A percentile compares a stretch with the other conserved stretches of the same genome.
phyloP scores from a whole-genome alignment of 2,329 filamentous ascomycete species.

The Ophiostoma piceae region DNA sequence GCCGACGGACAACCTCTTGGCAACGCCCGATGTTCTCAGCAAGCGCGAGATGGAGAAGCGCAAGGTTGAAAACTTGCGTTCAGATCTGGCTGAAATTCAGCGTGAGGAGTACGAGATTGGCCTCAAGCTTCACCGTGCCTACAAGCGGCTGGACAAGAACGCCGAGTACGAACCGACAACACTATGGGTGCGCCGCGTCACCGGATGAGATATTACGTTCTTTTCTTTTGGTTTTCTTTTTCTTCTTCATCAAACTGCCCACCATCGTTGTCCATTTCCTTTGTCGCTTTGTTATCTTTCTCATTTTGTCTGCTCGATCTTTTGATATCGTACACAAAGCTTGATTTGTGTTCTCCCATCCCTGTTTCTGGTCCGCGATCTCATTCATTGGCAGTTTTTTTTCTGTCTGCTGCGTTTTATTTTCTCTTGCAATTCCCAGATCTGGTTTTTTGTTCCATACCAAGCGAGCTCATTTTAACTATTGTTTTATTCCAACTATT shows the following conservation, averaged over 20 bases:
- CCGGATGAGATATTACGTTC: conserved; percentile 37
- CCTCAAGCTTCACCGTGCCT: conserved; percentile 65
- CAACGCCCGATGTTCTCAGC: conserved; percentile 57
- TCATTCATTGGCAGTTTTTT: background rate
- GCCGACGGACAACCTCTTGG: conserved; percentile 63
- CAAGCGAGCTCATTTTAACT: background rate
- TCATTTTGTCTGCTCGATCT: background rate
- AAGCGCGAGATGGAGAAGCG: conserved; percentile 54
- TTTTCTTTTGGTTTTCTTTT: background rate
- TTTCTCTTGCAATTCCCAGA: background rate
- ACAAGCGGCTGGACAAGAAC: conserved; percentile 68
- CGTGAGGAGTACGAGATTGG: conserved; percentile 75
- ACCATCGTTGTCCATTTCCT: background rate
- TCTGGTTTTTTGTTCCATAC: background rate
- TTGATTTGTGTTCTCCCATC: background rate
- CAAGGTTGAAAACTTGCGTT: conserved; percentile 61
- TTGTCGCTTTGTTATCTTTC: background rate
- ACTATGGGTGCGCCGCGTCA: conserved; percentile 75
- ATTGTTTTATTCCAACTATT: background rate
- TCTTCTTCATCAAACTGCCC: background rate
- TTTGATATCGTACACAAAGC: background rate
- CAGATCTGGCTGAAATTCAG: conserved; percentile 66
- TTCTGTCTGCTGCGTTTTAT: background rate
- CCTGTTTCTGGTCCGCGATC: background rate
- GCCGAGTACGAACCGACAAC: conserved; percentile 60